Percentiles rank a stretch among this genome's conserved stretches.
These are phyloP conservation scores for Apiotrichum siamense DNA, from an alignment of 1,284 basidiomycete genomes.

Conservation along the genomic window DNA sequence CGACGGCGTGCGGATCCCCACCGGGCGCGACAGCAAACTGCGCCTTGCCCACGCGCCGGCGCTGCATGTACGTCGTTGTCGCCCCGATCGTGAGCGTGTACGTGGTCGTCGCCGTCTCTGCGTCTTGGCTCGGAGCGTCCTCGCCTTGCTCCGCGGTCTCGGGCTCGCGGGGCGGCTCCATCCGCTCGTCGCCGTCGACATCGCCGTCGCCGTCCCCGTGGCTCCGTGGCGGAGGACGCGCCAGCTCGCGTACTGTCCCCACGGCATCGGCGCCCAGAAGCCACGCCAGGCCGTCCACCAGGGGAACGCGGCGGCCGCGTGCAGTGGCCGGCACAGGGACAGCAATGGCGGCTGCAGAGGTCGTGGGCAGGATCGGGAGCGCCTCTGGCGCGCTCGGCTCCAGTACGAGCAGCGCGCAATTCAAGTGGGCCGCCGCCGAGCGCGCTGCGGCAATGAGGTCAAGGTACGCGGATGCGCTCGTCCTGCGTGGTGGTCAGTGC, in stretches of 20 bases:
- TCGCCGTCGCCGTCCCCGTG: no score
- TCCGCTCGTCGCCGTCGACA: no score
- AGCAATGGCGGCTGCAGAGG: no score
- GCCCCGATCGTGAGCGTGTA: background rate
- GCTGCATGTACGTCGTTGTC: background rate
- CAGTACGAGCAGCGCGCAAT: slow-evolving; percentile 26
- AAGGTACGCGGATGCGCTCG: slow-evolving; percentile 31
- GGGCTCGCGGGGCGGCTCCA: no score
- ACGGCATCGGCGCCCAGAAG: slow-evolving; percentile 18
- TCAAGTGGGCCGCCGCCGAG: slow-evolving; percentile 22
- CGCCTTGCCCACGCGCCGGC: background rate
- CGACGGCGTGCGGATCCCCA: background rate
- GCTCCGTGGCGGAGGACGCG: no score
- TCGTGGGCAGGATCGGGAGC: slow-evolving; percentile 26
- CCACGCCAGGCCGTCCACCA: slow-evolving; percentile 26
- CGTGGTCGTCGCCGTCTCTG: no score
- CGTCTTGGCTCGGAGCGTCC: no score
- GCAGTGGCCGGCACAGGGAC: slow-evolving; percentile 12
- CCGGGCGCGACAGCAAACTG: slow-evolving; percentile 3
- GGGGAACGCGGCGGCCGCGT: slow-evolving; percentile 19
- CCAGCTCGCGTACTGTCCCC: no score
- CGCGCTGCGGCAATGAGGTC: slow-evolving; percentile 25
- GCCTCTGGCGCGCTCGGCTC: slow-evolving; percentile 26
- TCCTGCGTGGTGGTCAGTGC: slow-evolving; percentile 15
- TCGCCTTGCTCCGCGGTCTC: no score